Evolutionary conservation across 1,284 basidiomycete species (phyloP).

Genomic region (Ustilago esculenta): DNA sequence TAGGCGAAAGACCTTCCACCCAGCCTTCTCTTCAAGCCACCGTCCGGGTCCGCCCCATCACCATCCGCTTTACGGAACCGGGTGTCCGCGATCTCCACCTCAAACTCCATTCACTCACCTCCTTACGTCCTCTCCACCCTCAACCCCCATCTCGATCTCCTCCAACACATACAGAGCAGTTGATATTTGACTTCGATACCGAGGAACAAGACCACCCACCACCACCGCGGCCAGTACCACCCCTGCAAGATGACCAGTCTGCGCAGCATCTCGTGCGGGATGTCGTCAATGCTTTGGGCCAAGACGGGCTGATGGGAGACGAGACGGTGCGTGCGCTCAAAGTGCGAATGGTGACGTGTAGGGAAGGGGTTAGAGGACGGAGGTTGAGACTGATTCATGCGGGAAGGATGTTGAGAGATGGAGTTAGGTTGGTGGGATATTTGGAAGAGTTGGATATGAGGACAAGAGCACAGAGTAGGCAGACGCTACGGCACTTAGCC

Average conservation of each 20-base stretch:
- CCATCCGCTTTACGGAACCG: slow-evolving; percentile 43
- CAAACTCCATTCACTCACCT: slow-evolving; percentile 11
- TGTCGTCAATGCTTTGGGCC: neutral
- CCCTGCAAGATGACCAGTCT: neutral
- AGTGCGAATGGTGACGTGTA: neutral
- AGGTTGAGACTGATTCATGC: slow-evolving; percentile 50
- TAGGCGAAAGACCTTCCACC: slow-evolving; percentile 9
- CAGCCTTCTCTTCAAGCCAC: neutral
- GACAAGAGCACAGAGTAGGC: slow-evolving; percentile 17
- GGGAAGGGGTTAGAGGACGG: slow-evolving; percentile 2
- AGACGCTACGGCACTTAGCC: slow-evolving; percentile 19
- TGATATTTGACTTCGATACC: slow-evolving; percentile 23
- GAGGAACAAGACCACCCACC: slow-evolving; percentile 2
- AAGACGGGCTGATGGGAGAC: slow-evolving; percentile 19
- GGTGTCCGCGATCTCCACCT: slow-evolving; percentile 27
- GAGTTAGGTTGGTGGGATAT: slow-evolving; percentile 42
- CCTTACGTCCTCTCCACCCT: neutral
- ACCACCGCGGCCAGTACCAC: neutral
- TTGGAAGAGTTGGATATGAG: slow-evolving; percentile 42
- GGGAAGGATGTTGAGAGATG: slow-evolving; percentile 46
- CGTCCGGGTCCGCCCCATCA: slow-evolving; percentile 30
- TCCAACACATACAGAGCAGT: neutral
- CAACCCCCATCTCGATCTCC: neutral
- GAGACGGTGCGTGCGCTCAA: slow-evolving; percentile 19
- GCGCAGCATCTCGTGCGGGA: neutral